Percentiles rank a stretch among this genome's conserved stretches.
Evolutionary conservation across 768 basidiomycete genomes (phyloP).

Genomic region (Hypsizygus marmoreus): DNA sequence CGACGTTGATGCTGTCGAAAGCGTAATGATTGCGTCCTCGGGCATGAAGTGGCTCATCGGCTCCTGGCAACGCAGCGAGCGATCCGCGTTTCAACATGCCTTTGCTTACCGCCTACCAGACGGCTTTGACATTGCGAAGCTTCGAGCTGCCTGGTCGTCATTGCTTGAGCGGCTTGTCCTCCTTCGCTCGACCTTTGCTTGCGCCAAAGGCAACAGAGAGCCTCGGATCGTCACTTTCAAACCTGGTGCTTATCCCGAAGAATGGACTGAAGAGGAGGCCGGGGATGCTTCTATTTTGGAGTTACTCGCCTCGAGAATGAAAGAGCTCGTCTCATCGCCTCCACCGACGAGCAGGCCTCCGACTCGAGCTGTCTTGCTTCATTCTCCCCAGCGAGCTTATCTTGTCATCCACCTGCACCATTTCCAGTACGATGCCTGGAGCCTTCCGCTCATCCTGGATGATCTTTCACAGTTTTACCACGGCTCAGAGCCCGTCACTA

Average conservation of each 20-base stretch:
- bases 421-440: slow-evolving; percentile 54
- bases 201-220: slow-evolving; percentile 21
- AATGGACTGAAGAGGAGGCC: slow-evolving; percentile 25
- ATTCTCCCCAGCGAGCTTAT: slow-evolving; percentile 21
- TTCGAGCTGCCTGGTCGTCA: slow-evolving; percentile 38
- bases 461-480: slow-evolving; percentile 40
- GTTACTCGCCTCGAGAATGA: slow-evolving; percentile 22
- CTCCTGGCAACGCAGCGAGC: slow-evolving; percentile 44
- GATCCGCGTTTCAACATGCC: slow-evolving; percentile 43
- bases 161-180: slow-evolving; percentile 38
- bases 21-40: slow-evolving; percentile 25
- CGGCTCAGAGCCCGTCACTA: slow-evolving; percentile 21
- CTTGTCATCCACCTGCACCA: slow-evolving; percentile 41
- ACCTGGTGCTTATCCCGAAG: slow-evolving; percentile 7
- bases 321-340: slow-evolving; percentile 24
- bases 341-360: slow-evolving; percentile 21
- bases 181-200: slow-evolving; percentile 45
- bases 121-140: slow-evolving; percentile 26
- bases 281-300: slow-evolving; percentile 14
- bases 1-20: slow-evolving; percentile 19
- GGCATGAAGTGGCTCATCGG: slow-evolving; percentile 41
- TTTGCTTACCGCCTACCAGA: slow-evolving; percentile 40
- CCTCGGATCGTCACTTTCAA: slow-evolving; percentile 30
- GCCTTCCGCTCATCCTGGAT: slow-evolving; percentile 39
- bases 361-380: slow-evolving; percentile 25